These are phyloP conservation scores for Talaromyces sp. DNA, from an alignment of 2,329 filamentous ascomycete species.

Conservation along the genomic window DNA sequence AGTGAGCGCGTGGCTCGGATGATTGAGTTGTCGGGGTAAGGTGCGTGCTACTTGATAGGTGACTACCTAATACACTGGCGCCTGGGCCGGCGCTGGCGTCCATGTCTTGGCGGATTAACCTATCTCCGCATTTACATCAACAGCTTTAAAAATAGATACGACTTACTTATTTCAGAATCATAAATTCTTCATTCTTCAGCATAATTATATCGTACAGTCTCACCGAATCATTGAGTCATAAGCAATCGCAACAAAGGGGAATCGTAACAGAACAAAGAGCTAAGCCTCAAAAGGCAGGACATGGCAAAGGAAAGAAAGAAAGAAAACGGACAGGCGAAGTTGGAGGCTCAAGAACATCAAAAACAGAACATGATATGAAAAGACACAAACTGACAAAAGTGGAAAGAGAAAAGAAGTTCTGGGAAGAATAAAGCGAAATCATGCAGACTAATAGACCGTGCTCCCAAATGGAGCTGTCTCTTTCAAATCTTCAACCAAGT, in stretches of 20 bases:
- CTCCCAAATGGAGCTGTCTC: constrained; percentile 72
- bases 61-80: not conserved
- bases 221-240: constrained; percentile 11
- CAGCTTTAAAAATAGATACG: not conserved
- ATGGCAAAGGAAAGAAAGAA: not conserved
- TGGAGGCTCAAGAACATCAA: not conserved
- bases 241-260: constrained; percentile 16
- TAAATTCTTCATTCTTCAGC: not conserved
- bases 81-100: constrained; percentile 1
- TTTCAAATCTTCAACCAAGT: constrained; percentile 77
- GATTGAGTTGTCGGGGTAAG: not conserved
- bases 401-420: not conserved
- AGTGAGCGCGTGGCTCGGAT: constrained; percentile 5
- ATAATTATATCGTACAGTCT: constrained; percentile 10
- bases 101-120: constrained; percentile 5
- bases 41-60: not conserved
- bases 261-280: constrained; percentile 16
- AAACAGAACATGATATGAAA: not conserved
- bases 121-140: constrained; percentile 1
- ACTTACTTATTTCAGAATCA: not conserved
- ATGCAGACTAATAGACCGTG: constrained; percentile 31
- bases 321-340: not conserved
- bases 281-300: not conserved
- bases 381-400: not conserved
- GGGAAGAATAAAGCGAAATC: not conserved